phyloP scores from a whole-genome alignment of 2,329 filamentous ascomycete genomes.

The Colletotrichum gloeosporioides region DNA sequence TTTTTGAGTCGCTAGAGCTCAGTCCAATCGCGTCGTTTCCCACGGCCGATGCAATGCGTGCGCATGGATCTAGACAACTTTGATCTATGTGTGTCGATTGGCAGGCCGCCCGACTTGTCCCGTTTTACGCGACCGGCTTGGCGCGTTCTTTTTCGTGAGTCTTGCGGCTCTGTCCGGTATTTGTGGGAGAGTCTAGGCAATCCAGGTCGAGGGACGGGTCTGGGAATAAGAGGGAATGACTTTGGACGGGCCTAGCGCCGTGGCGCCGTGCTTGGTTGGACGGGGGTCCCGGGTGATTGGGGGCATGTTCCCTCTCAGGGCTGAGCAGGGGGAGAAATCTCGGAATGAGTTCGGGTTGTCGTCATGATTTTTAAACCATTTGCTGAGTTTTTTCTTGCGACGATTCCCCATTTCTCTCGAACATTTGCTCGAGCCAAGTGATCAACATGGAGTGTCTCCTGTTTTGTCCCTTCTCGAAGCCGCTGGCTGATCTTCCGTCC shows the following conservation, averaged over 20 bases:
- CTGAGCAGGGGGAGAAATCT: constrained; percentile 21
- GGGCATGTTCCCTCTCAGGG: not conserved
- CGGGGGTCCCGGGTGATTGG: not conserved
- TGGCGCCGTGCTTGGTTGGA: not conserved
- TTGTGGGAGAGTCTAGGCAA: not conserved
- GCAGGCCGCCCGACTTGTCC: not conserved
- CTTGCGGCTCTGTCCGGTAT: constrained; percentile 1
- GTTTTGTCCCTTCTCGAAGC: not conserved
- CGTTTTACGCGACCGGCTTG: not conserved
- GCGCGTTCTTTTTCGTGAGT: not conserved
- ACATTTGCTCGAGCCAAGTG: not conserved
- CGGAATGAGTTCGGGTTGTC: constrained; percentile 19
- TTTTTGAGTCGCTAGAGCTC: not conserved
- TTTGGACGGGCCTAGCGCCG: not conserved
- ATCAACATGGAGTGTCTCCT: not conserved
- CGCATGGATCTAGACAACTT: not conserved
- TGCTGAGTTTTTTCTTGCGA: not conserved
- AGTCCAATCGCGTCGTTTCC: not conserved
- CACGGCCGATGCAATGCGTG: not conserved
- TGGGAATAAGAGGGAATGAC: constrained; percentile 22
- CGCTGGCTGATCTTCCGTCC: not conserved
- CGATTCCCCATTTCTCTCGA: not conserved
- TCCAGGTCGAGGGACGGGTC: not conserved
- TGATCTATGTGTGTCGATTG: not conserved
- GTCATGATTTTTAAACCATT: not conserved